Base-by-base conservation (phyloP, 2,329 filamentous ascomycete genomes). In the Scytalidium lignicola region DNA sequence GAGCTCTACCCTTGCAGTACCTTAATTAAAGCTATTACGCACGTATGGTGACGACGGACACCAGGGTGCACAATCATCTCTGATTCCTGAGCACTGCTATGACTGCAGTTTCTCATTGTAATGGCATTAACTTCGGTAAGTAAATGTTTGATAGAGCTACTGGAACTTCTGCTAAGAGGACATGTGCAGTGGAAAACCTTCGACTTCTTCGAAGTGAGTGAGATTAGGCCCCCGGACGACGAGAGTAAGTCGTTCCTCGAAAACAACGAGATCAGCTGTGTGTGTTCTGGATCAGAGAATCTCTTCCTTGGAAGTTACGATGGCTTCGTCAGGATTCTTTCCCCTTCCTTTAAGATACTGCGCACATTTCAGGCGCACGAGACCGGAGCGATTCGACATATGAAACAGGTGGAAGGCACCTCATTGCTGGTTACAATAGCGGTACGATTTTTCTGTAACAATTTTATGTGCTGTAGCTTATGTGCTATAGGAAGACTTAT, bases 181-280 rank as follows among this genome's bases (percentile, higher is more conserved):
- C 21, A 40, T 22, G 39, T 44, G 47, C 41, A 66, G 92, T 97
- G 93, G 92, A 96, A 96, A 87, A 85, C 87, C 60, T 99, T 99
- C 75, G 91, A 95, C 78, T 99, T 99, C 84, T 97, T 99, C 80
- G 90, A 96, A 72, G 90, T 95, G 68, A 83, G 83, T 66, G 85
- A 88, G 66, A 84, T 96, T 68, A 83, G 86, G 64, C 80, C 80
- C 62, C 79, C 80, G 59, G 86, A 95, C 67, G 85, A 86, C 63
- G 89, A 95, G 65, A 86, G 83, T 65, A 82, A 83, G 59, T 79
- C 83, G 64, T 78, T 90, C 65, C 86, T 95, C 73, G 86, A 91
- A 68, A 86, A 88, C 79, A 82, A 80, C 65, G 89, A 90, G 59
- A 84, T 95, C 51, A 87, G 88, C 46, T 90, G 84, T 62, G 78